Percentiles rank a stretch among this genome's conserved stretches.
Evolutionary conservation across 306 rosid genomes (phyloP).

Genomic region (Trifolium pratense): DNA sequence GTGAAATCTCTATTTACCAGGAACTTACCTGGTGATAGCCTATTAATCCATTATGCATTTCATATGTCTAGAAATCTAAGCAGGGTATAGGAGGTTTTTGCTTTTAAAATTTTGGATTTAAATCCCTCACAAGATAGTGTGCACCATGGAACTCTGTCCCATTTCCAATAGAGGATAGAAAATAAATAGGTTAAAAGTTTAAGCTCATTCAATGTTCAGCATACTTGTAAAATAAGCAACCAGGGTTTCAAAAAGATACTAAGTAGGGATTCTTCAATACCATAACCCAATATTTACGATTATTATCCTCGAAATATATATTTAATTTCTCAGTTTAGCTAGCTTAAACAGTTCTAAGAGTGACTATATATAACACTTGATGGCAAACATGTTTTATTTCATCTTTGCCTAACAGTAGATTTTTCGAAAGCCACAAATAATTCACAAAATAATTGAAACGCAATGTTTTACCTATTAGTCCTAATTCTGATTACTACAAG

Average conservation of each 20-base stretch:
- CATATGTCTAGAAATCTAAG: neutral
- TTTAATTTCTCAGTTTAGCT: neutral
- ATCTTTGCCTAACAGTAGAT: constrained; percentile 2
- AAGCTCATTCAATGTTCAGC: neutral
- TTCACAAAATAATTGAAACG: constrained; percentile 7
- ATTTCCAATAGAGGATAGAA: neutral
- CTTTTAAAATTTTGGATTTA: neutral
- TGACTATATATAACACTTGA: neutral
- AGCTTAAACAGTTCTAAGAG: neutral
- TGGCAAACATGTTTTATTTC: constrained; percentile 1
- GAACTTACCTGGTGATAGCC: constrained; percentile 2
- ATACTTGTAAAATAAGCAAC: constrained; percentile 15
- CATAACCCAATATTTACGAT: neutral
- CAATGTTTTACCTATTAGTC: neutral
- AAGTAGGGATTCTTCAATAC: neutral
- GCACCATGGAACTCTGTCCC: constrained; percentile 7
- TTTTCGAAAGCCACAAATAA: constrained; percentile 5
- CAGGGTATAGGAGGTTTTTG: neutral
- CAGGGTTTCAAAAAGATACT: neutral
- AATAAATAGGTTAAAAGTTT: neutral
- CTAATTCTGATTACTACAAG: neutral
- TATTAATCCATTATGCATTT: constrained; percentile 10
- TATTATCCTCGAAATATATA: neutral
- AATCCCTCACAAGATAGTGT: constrained; percentile 20
- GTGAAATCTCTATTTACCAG: constrained; percentile 4